Evolutionary conservation across 2,329 filamentous ascomycete species (phyloP), one percentile per base, ranked within the genome.

Genomic region (Diplodia corticola): DNA sequence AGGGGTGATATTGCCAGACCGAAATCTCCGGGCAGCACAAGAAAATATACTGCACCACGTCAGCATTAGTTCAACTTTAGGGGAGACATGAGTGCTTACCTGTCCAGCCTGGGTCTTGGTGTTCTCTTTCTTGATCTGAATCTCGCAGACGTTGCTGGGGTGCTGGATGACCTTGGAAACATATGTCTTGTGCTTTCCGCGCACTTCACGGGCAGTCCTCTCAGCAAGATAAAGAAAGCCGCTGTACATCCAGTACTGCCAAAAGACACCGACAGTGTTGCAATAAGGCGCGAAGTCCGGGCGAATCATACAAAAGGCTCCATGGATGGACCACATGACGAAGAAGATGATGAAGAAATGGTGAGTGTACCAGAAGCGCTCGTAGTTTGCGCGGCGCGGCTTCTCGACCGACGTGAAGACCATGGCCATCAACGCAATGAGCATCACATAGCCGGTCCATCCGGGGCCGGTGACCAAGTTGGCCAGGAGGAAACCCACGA

Each of bases 151-250:
- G 73, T 93, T 92, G 82, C 90, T 92, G 7, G 91, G 91, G 77
- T 96, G 91, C 80, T 95, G 91, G 70, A 96, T 89, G 69, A 96
- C 92, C 81, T 95, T 95, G 69, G 90, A 92, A 68, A 96, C 91
- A 76, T 90, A 92, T 17, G 91, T 94, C 84, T 90, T 92, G 82
- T 94, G 91, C 28, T 88, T 86, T 53, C 91, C 91, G 63, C 91
- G 88, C 48, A 94, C 81, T 78, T 95, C 92, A 69, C 91, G 88
- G 22, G 91, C 88, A 66, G 93, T 83, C 68, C 91, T 85, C 80
- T 96, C 92, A n/a, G 86, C 85, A 40, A 96, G 84, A 75, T 95
- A 96, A 67, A 89, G 82, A 75, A 91, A 91, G 68, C 91, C 92
- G 60, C 91, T 90, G 74, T 91, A 92, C 85, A 92, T 89, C 91